Conservation (phyloP, 805 yeast species). For the Phaffomyces opuntiae region DNA sequence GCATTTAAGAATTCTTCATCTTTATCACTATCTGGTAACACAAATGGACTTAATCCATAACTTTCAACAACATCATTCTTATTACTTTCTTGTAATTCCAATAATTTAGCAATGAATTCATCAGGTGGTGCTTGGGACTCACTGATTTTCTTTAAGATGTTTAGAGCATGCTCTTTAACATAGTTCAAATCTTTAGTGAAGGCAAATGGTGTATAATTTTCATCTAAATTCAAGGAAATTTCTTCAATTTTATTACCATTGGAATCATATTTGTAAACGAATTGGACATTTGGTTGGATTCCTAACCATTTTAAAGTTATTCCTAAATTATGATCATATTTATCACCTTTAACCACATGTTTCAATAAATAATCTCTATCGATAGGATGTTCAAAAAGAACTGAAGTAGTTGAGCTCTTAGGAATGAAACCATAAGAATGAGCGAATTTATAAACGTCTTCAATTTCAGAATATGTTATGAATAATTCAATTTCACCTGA, state of each 20-base stretch:
- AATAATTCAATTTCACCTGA: conserved; percentile 29
- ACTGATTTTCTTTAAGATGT: conserved; percentile 11
- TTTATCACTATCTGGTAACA: conserved; percentile 9
- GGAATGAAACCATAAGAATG: conserved; percentile 44
- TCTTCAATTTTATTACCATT: conserved; percentile 9
- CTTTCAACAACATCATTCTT: conserved; percentile 18
- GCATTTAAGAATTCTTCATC: conserved; percentile 9
- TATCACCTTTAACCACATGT: conserved; percentile 6
- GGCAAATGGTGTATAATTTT: conserved; percentile 28
- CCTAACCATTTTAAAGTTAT: conserved; percentile 29
- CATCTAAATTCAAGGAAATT: conserved; percentile 24
- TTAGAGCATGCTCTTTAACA: conserved; percentile 13
- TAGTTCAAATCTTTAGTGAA: conserved; percentile 21
- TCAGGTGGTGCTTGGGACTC: conserved; percentile 6
- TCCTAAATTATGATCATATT: conserved; percentile 17
- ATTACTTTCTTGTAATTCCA: conserved; percentile 14
- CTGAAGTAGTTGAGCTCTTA: conserved; percentile 8
- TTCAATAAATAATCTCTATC: conserved; percentile 17
- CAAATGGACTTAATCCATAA: conserved; percentile 17
- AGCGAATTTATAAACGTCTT: conserved; percentile 34
- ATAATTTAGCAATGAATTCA: conserved; percentile 9
- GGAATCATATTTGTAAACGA: conserved; percentile 22
- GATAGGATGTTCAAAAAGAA: conserved; percentile 30
- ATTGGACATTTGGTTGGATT: conserved; percentile 34
- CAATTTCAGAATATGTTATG: conserved; percentile 38